phyloP scores from a whole-genome alignment of 202 grass and related monocot species.

The Carex arenaria region DNA sequence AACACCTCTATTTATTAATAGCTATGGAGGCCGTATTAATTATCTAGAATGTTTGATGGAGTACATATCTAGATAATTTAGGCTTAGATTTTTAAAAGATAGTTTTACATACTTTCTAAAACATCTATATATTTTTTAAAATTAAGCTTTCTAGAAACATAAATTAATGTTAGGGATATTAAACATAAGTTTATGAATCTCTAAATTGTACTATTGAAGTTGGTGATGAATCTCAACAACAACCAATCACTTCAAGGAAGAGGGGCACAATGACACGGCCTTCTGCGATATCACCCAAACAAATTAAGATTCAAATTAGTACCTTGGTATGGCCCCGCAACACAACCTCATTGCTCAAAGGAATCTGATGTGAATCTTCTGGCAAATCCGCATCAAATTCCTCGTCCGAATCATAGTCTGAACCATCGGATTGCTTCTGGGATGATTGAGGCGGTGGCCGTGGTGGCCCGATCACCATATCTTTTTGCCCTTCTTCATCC shows the following conservation, averaged over 20 bases:
- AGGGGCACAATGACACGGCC: background rate
- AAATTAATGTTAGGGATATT: too few relatives aligned
- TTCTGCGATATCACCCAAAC: background rate
- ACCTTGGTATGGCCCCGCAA: constrained; percentile 86
- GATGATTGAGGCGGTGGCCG: constrained; percentile 23
- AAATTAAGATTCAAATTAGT: constrained; percentile 3
- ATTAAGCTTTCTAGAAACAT: too few relatives aligned
- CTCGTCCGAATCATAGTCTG: constrained; percentile 15
- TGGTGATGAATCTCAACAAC: too few relatives aligned
- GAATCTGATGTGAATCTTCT: constrained; percentile 53
- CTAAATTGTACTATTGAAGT: too few relatives aligned
- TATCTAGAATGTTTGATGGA: too few relatives aligned
- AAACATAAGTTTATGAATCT: too few relatives aligned
- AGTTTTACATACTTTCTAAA: too few relatives aligned
- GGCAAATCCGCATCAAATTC: constrained; percentile 36
- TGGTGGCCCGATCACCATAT: constrained; percentile 56
- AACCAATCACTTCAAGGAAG: background rate
- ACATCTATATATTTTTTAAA: too few relatives aligned
- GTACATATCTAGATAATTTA: too few relatives aligned
- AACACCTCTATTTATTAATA: too few relatives aligned
- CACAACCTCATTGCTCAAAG: constrained; percentile 88
- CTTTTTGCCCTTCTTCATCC: constrained; percentile 28
- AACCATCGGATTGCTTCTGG: constrained; percentile 17
- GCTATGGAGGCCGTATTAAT: too few relatives aligned
- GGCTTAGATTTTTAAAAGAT: too few relatives aligned